These are phyloP conservation scores for Penicillium psychrofluorescens DNA, from an alignment of 495 filamentous ascomycete species.

Conservation along the genomic window DNA sequence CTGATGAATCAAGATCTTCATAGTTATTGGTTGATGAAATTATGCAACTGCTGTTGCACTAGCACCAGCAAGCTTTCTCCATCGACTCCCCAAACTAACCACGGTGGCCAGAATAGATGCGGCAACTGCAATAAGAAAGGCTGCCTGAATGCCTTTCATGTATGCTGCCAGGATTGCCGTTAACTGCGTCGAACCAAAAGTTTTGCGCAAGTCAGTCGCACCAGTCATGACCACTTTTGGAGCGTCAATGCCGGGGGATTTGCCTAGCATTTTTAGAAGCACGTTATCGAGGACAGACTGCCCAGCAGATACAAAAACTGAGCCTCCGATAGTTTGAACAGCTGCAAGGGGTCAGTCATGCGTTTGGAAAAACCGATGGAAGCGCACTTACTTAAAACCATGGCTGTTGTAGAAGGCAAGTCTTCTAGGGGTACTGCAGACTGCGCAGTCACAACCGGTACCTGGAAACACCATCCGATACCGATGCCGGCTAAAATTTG, in stretches of 20 bases:
- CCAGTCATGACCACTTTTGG: conserved; percentile 33
- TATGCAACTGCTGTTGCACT: too few species aligned
- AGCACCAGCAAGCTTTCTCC: neutral
- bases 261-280: conserved; percentile 42
- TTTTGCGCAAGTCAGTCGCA: conserved; percentile 36
- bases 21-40: too few species aligned
- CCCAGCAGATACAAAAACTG: conserved; percentile 4
- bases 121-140: conserved; percentile 4
- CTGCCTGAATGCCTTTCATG: conserved; percentile 33
- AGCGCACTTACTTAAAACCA: conserved; percentile 5
- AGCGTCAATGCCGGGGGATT: conserved; percentile 39
- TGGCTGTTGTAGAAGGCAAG: neutral
- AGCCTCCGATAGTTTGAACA: conserved; percentile 5
- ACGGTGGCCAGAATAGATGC: conserved; percentile 6
- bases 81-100: neutral
- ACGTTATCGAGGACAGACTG: conserved; percentile 59
- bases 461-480: conserved; percentile 57
- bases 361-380: neutral
- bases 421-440: conserved; percentile 36
- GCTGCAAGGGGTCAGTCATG: neutral
- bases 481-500: conserved; percentile 54
- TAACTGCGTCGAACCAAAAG: conserved; percentile 34
- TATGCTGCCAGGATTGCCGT: conserved; percentile 47
- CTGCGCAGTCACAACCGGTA: conserved; percentile 56
- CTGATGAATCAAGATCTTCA: too few species aligned